phyloP scores from a whole-genome alignment of 2,329 filamentous ascomycete genomes.

The Trichoderma endophyticum region DNA sequence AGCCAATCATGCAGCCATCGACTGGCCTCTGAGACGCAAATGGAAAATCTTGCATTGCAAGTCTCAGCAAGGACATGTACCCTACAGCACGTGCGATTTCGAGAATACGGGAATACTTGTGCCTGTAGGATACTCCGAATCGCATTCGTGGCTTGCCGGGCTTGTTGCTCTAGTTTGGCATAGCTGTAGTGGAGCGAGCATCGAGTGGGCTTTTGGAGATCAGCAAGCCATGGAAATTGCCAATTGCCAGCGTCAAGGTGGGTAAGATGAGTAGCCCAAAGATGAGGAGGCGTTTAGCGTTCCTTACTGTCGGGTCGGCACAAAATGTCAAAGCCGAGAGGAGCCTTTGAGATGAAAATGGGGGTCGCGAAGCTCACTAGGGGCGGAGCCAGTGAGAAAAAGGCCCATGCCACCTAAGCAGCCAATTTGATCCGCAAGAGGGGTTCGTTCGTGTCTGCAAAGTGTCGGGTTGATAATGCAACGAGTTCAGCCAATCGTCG shows the following conservation, averaged over 20 bases:
- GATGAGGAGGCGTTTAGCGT: constrained; percentile 7
- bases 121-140: neutral
- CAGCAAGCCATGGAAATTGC: neutral
- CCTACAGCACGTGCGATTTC: neutral
- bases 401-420: neutral
- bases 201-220: neutral
- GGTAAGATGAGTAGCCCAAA: neutral
- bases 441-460: neutral
- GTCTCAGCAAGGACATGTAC: neutral
- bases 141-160: neutral
- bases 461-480: neutral
- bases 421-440: neutral
- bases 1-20: neutral
- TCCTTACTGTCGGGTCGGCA: constrained; percentile 18
- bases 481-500: neutral
- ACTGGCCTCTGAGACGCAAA: neutral
- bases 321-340: neutral
- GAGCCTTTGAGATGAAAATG: neutral
- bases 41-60: neutral
- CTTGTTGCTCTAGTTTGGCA: neutral
- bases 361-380: neutral
- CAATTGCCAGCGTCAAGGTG: neutral
- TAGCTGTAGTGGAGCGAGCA: neutral
- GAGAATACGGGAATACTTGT: neutral
- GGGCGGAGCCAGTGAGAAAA: neutral